Evolutionary conservation across 1,284 basidiomycete species (phyloP).

Genomic region (Malassezia restricta): DNA sequence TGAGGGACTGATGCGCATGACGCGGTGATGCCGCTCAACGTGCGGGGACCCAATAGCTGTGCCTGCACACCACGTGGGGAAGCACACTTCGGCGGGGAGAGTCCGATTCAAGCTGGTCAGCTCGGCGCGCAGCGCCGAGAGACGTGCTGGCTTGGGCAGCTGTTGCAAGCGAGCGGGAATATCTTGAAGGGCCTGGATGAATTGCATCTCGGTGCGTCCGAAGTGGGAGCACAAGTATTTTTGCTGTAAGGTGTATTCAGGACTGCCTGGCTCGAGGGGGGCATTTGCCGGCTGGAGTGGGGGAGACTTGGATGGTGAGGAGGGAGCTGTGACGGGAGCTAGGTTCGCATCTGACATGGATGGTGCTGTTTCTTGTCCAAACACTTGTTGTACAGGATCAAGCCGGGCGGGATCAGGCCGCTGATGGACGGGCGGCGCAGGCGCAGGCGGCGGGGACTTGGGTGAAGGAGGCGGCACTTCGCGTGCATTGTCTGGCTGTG

Average conservation of each 20-base stretch:
- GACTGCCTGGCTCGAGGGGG: not conserved
- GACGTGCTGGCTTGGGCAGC: constrained; percentile 82
- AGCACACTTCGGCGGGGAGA: constrained; percentile 76
- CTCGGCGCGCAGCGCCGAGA: constrained; percentile 88
- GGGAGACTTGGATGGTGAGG: not conserved
- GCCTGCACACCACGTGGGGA: constrained; percentile 78
- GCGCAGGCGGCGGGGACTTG: not conserved
- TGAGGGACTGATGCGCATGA: constrained; percentile 91
- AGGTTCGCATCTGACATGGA: not conserved
- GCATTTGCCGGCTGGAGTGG: not conserved
- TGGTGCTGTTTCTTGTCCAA: not conserved
- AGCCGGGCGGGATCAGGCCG: constrained; percentile 13
- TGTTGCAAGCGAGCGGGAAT: constrained; percentile 84
- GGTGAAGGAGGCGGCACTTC: not conserved
- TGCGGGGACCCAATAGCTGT: constrained; percentile 19
- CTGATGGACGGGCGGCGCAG: not conserved
- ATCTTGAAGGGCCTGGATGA: constrained; percentile 75
- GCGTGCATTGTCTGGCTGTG: not conserved
- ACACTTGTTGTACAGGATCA: constrained; percentile 1
- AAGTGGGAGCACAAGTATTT: constrained; percentile 51
- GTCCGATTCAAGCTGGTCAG: constrained; percentile 90
- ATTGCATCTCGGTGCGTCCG: constrained; percentile 79
- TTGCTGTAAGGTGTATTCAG: constrained; percentile 20
- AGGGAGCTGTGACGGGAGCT: not conserved
- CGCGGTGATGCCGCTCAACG: constrained; percentile 61